Base-by-base conservation (phyloP, 2,329 filamentous ascomycete species). In the Ophiostoma fasciatum region DNA sequence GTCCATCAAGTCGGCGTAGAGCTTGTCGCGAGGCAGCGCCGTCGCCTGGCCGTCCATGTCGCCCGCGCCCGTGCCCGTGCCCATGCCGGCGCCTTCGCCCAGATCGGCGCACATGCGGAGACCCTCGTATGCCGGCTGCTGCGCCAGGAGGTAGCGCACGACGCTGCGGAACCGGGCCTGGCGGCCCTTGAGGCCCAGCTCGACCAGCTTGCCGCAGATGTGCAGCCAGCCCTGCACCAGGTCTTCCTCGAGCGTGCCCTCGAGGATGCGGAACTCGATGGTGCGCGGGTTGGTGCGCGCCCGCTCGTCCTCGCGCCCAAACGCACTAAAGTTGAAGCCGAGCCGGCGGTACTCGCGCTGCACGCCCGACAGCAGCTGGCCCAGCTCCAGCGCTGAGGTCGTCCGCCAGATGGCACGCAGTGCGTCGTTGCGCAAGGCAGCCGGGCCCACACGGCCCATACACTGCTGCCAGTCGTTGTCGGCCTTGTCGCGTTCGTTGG, bases 271-370 rank as follows among this genome's bases (percentile, higher is more conserved):
- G 35, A 59, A 55, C 43, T 61, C 58, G 31, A 61, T 40, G 0
- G 57, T 61, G 25, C 51, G 49, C 1, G 57, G 57, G 19, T 52
- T 55, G 11, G 40, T 48, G 6, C 45, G 36, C 1, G 55, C 50
- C 2, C 53, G 46, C 28, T 55, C 54, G 37, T 57, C 54, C 31
- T 59, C 56, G 20, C 48, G 43, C 2, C 52, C 55, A 30, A 60
- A 57, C 1, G 55, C 51, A 38, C 56, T 56, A 31, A 61, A 61
- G 44, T 60, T 60, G 49, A 59, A 59, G 2, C 58, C 57, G 4
- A 60, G 51, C 5, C 57, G 52, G 0, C 55, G 50, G 42, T 55
- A 51, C 36, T 49, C 48, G 23, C 45, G 48, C 22, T 47, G 46
- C 1, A 47, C 39, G 1, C 58, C 57, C 2, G 57, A 58, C 11